These are phyloP conservation scores for Erodium chrysanthum DNA, from an alignment of 441 rosid species.

Conservation along the genomic window DNA sequence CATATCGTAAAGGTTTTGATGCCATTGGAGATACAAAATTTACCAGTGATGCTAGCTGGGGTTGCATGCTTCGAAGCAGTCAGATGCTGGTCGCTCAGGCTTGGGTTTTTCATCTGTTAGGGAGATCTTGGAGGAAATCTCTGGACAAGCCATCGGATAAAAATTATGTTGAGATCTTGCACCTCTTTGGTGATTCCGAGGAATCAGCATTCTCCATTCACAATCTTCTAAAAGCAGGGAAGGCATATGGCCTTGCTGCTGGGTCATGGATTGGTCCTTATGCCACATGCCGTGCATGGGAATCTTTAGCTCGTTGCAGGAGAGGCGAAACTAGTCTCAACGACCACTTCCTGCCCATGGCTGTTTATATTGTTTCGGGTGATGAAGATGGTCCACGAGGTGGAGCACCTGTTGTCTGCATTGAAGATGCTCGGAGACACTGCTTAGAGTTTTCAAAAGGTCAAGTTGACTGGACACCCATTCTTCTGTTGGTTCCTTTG, in stretches of 20 bases:
- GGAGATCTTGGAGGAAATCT: constrained; percentile 74
- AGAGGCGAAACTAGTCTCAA: constrained; percentile 33
- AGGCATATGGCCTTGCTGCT: constrained; percentile 75
- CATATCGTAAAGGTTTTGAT: constrained; percentile 91
- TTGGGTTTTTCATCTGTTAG: constrained; percentile 62
- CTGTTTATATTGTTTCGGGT: constrained; percentile 77
- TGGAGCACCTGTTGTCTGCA: constrained; percentile 80
- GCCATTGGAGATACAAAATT: constrained; percentile 51
- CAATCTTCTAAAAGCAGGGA: constrained; percentile 71
- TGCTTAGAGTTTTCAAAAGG: constrained; percentile 62
- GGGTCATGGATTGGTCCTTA: constrained; percentile 99
- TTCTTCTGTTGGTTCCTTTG: constrained; percentile 82
- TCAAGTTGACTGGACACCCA: constrained; percentile 57
- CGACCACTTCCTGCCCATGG: constrained; percentile 53
- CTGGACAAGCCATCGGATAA: constrained; percentile 43
- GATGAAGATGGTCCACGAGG: constrained; percentile 90
- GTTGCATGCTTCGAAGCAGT: constrained; percentile 95
- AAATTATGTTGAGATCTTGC: constrained; percentile 58
- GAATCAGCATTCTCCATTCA: constrained; percentile 69
- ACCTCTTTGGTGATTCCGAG: constrained; percentile 68
- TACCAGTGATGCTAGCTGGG: constrained; percentile 78
- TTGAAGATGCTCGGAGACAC: constrained; percentile 64
- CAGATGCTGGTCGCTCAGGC: constrained; percentile 98
- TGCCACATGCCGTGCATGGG: constrained; percentile 84
- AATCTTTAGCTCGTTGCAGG: constrained; percentile 42